Evolutionary conservation across 495 filamentous ascomycete genomes (phyloP).

Genomic region (Penicillium canescens): DNA sequence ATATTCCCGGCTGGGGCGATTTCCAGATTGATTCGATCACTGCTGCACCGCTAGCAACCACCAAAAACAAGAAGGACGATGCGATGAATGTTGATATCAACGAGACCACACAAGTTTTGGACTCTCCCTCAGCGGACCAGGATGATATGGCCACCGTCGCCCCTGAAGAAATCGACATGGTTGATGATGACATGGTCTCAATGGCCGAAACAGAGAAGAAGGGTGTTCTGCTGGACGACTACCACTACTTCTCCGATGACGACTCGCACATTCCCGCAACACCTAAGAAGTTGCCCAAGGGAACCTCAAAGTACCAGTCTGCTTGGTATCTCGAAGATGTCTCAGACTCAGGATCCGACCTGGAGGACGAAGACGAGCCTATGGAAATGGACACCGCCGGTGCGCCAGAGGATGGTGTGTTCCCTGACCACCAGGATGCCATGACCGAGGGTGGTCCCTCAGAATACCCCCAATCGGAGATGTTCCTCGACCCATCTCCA

Average conservation of each 20-base stretch:
- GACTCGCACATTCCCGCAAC: conserved; percentile 60
- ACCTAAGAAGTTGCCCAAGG: conserved; percentile 80
- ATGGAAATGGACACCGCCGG: conserved; percentile 51
- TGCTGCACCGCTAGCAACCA: conserved; percentile 58
- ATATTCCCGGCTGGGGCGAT: conserved; percentile 91
- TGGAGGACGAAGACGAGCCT: conserved; percentile 62
- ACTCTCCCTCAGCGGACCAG: conserved; percentile 69
- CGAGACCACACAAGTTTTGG: conserved; percentile 55
- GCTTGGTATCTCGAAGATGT: conserved; percentile 90
- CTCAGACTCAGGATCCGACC: conserved; percentile 83
- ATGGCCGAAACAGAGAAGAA: conserved; percentile 59
- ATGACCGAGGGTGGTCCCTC: conserved; percentile 78
- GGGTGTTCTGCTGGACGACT: conserved; percentile 91
- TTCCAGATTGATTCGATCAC: conserved; percentile 91
- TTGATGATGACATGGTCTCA: conserved; percentile 61
- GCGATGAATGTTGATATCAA: conserved; percentile 67
- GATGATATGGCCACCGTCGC: conserved; percentile 83
- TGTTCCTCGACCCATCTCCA: conserved; percentile 83
- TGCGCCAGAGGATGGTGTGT: conserved; percentile 75
- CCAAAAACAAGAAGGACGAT: conserved; percentile 60
- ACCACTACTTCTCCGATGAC: conserved; percentile 97
- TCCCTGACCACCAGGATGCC: conserved; percentile 66
- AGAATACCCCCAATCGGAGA: conserved; percentile 87
- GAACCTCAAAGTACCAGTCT: conserved; percentile 90
- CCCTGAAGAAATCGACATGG: conserved; percentile 79